Evolutionary conservation across 768 basidiomycete species (phyloP).

Genomic region (Brasilioporus rufonigricans): DNA sequence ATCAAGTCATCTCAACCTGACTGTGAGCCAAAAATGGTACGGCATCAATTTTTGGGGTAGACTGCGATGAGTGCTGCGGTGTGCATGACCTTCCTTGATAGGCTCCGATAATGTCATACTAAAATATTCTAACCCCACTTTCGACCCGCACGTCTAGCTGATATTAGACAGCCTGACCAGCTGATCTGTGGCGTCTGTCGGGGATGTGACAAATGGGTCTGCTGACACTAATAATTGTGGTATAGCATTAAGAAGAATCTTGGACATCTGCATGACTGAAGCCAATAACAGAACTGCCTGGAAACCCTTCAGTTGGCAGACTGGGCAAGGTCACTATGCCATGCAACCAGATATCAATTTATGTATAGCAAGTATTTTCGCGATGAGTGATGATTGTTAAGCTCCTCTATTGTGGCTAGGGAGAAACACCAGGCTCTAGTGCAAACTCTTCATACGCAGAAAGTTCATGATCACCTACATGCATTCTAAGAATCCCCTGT

Average conservation of each 20-base stretch:
- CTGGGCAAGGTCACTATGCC: not conserved
- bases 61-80: not conserved
- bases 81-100: not conserved
- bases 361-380: not conserved
- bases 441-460: not conserved
- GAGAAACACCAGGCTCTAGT: not conserved
- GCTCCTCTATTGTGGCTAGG: not conserved
- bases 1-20: not conserved
- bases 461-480: no score
- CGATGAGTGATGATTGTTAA: no score
- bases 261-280: no score
- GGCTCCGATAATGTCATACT: not conserved
- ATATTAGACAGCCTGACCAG: not conserved
- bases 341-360: no score
- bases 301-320: not conserved
- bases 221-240: not conserved
- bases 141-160: not conserved
- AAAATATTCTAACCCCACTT: not conserved
- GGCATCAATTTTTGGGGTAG: not conserved
- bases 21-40: not conserved
- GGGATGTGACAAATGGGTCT: not conserved
- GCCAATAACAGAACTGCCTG: not conserved
- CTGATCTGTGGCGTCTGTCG: not conserved
- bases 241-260: no score
- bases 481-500: no score